Evolutionary conservation across 2,329 filamentous ascomycete genomes (phyloP), one percentile per base, ranked within the genome.

Genomic region (Colletotrichum aenigma): DNA sequence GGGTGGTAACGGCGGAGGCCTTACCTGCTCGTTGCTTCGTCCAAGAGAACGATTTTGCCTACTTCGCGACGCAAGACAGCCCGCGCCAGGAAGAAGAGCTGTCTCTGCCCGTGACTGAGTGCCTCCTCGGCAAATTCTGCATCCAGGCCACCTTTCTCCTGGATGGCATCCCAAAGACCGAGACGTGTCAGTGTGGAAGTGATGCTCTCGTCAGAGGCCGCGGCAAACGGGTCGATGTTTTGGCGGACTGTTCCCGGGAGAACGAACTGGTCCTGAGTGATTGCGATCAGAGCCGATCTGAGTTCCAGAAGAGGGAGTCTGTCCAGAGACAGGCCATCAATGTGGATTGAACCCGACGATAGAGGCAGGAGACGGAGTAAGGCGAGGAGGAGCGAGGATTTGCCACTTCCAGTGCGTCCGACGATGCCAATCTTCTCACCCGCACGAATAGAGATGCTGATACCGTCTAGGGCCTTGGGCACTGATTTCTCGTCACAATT

Each of bases 171-270:
- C 72, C 77, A 71, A 3, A 83, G 62, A 16, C 58, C 70, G 24
- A 77, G 60, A 26, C 69, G 65, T 6, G 36, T 30, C 28, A 77
- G 69, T 3, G 60, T 43, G 16, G 65, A 55, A 43, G 56, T 26
- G n/a, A 73, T 55, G 65, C 52, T 48, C 76, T 96, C 69, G 21
- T 48, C 48, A 16, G 66, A 30, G 6, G 34, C 66, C 10, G 30
- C 21, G 28, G 26, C 64, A 26, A 76, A 60, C 6, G 76, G 76
- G 43, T 77, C 70, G 18, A 99, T 90, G 82, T 99, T 99, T 83
- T 89, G 60, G 3, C 76, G 74, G 15, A 76, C 74, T 24, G 76
- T 69, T 16, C 76, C 74, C 1, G 76, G 66, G 12, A 77, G 65
- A 8, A 76, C 66, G 34, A 77, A 66, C 36, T 76, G 69, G 38